Percentiles rank a stretch among this genome's conserved stretches.
phyloP scores from a whole-genome alignment of 2,329 filamentous ascomycete species.

The Hypoxylon sp. region DNA sequence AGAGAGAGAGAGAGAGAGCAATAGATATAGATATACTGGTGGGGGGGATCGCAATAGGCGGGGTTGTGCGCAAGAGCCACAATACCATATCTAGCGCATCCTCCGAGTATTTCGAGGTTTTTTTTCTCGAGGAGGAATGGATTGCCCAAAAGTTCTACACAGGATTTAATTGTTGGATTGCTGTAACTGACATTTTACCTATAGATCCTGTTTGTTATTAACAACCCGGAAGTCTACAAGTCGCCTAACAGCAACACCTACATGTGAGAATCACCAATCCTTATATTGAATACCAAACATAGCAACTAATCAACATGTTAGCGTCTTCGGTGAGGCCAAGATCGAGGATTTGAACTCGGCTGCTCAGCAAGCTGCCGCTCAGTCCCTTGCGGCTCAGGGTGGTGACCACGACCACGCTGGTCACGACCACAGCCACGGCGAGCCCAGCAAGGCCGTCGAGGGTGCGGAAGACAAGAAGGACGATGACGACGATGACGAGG shows the following conservation, averaged over 20 bases:
- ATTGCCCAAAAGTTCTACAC: not conserved
- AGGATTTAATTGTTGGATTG: not conserved
- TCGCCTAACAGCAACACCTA: constrained; percentile 99
- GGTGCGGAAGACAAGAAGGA: constrained; percentile 80
- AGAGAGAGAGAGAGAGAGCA: constrained; percentile 17
- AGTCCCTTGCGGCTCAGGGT: constrained; percentile 88
- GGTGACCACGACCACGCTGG: constrained; percentile 70
- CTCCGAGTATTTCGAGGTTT: not conserved
- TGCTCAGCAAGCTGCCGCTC: constrained; percentile 94
- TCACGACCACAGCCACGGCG: constrained; percentile 80
- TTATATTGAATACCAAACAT: not conserved
- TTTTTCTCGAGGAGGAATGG: not conserved
- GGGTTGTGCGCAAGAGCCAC: constrained; percentile 10
- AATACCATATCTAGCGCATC: constrained; percentile 3
- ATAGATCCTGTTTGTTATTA: constrained; percentile 99
- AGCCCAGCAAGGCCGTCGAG: constrained; percentile 74
- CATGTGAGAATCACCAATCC: constrained; percentile 78
- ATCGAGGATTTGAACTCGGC: constrained; percentile 99
- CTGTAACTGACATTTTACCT: constrained; percentile 25
- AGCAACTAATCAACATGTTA: constrained; percentile 57
- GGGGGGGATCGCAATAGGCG: not conserved
- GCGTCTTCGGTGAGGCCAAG: constrained; percentile 99
- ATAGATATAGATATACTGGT: not conserved
- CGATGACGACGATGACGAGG: constrained; percentile 91
- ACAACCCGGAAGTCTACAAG: constrained; percentile 99